A percentile compares a stretch with the other conserved stretches of the same genome.
phyloP scores from a whole-genome alignment of 2,329 filamentous ascomycete species.

The Colletotrichum trifolii region DNA sequence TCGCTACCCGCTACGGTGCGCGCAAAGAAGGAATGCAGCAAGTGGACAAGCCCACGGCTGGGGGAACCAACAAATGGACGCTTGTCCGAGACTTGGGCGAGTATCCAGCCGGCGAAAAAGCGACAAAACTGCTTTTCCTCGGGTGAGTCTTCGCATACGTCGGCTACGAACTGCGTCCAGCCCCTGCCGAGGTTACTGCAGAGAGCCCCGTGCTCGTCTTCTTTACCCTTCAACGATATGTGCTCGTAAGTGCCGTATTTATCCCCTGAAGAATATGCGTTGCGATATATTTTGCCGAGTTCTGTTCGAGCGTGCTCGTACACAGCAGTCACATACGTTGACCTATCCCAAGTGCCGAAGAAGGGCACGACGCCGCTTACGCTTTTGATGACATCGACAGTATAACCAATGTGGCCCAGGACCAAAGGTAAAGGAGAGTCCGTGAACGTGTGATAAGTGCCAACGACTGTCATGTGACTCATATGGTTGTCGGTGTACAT shows the following conservation, averaged over 20 bases:
- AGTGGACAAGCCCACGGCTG: background rate
- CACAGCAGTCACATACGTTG: background rate
- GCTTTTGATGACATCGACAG: background rate
- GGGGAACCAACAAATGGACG: too few species aligned
- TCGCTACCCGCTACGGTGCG: background rate
- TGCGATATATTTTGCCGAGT: background rate
- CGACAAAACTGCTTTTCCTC: too few species aligned
- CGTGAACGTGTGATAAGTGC: background rate
- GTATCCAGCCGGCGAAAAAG: too few species aligned
- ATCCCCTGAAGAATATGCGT: too few species aligned
- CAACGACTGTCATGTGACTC: background rate
- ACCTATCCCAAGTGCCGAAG: background rate
- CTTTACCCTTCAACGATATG: too few species aligned
- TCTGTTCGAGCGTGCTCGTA: background rate
- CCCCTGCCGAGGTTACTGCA: too few species aligned
- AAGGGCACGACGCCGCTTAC: background rate
- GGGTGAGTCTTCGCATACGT: too few species aligned
- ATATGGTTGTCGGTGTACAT: background rate
- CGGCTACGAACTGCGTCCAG: too few species aligned
- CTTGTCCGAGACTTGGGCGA: too few species aligned
- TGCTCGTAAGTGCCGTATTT: too few species aligned
- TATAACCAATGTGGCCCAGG: constrained; percentile 11
- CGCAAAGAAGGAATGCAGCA: background rate
- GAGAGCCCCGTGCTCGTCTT: too few species aligned
- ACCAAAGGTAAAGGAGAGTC: background rate